Conservation (phyloP, 441 rosid species). For the Erysimum cheiri region DNA sequence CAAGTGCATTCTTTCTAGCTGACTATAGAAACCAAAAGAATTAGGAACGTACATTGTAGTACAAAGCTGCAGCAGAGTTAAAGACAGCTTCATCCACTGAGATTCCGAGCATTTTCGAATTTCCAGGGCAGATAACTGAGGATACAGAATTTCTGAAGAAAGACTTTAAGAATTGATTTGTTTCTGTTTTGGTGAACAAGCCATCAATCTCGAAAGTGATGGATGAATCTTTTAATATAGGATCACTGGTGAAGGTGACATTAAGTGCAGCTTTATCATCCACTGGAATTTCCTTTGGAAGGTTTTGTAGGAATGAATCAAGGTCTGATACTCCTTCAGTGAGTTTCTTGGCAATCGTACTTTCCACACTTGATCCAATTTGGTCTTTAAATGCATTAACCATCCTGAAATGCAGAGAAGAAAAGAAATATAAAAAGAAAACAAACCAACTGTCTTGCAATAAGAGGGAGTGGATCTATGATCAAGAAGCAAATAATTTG, state of each 20-base stretch:
- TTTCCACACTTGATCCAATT: slow-evolving; percentile 80
- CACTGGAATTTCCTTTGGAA: slow-evolving; percentile 87
- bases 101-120: slow-evolving; percentile 85
- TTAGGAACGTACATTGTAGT: slow-evolving; percentile 75
- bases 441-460: not conserved
- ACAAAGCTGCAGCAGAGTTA: slow-evolving; percentile 82
- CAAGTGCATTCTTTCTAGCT: slow-evolving; percentile 6
- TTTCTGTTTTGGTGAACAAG: slow-evolving; percentile 60
- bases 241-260: slow-evolving; percentile 72
- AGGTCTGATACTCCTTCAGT: slow-evolving; percentile 74
- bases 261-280: slow-evolving; percentile 87
- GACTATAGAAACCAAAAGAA: not conserved
- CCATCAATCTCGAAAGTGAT: slow-evolving; percentile 83
- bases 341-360: slow-evolving; percentile 68
- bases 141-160: slow-evolving; percentile 46
- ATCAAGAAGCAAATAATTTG: not conserved
- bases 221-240: slow-evolving; percentile 70
- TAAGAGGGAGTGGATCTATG: not conserved
- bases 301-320: slow-evolving; percentile 69
- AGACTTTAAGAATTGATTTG: slow-evolving; percentile 34
- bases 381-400: slow-evolving; percentile 83
- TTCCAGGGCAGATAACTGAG: slow-evolving; percentile 58
- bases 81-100: slow-evolving; percentile 87
- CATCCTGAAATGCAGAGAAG: slow-evolving; percentile 58
- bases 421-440: too few relatives aligned